Conservation (phyloP, 2,329 filamentous ascomycete species). For the Ramichloridium luteum region DNA sequence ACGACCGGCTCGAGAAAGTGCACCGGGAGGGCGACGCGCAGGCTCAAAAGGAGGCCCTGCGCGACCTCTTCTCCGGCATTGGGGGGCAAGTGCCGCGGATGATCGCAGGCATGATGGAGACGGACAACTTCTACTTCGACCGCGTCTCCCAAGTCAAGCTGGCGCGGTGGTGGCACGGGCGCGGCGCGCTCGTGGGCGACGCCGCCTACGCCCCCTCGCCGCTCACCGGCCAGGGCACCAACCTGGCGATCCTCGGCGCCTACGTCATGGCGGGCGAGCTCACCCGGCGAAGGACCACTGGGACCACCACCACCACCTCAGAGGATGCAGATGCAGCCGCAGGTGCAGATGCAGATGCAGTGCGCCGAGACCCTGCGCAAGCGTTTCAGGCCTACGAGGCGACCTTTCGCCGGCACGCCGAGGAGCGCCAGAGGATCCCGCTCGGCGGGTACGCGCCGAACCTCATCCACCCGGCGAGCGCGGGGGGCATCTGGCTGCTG, state of each 20-base stretch:
- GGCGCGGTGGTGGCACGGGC: conserved; percentile 23
- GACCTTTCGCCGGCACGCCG: conserved; percentile 13
- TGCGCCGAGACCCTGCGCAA: conserved; percentile 8
- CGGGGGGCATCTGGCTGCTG: conserved; percentile 16
- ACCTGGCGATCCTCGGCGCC: conserved; percentile 27
- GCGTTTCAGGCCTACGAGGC: conserved; percentile 16
- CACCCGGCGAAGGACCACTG: conserved; percentile 4
- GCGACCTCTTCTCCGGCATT: conserved; percentile 5
- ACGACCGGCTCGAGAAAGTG: conserved; percentile 2
- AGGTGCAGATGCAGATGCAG: neutral
- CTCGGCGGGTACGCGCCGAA: conserved; percentile 15
- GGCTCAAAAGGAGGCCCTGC: conserved; percentile 6
- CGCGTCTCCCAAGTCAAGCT: conserved; percentile 30
- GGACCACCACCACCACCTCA: no score
- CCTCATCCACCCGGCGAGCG: conserved; percentile 15
- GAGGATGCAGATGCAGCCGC: no score
- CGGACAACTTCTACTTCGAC: conserved; percentile 35
- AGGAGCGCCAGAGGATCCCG: conserved; percentile 19
- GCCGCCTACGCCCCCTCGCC: conserved; percentile 28
- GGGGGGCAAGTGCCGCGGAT: conserved; percentile 2
- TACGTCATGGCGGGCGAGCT: conserved; percentile 30
- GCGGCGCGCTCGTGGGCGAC: conserved; percentile 28
- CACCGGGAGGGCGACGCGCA: conserved; percentile 3
- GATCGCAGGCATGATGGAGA: conserved; percentile 5
- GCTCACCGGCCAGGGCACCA: conserved; percentile 22